phyloP scores from a whole-genome alignment of 306 rosid genomes.

The Vigna trinervia region DNA sequence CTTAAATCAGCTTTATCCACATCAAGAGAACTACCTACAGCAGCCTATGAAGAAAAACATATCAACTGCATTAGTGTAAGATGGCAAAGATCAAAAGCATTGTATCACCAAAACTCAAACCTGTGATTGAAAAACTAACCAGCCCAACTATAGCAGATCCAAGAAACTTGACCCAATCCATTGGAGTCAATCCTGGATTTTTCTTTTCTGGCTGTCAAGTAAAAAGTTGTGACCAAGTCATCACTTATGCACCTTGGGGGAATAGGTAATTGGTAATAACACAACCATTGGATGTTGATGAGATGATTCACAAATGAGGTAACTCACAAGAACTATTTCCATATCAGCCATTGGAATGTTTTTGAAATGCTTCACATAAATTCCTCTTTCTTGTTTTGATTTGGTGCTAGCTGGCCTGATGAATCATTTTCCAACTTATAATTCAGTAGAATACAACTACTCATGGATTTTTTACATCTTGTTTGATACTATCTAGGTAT shows the following conservation, averaged over 20 bases:
- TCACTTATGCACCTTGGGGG: slow-evolving; percentile 17
- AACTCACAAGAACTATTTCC: slow-evolving; percentile 96
- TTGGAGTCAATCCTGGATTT: slow-evolving; percentile 96
- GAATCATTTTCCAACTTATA: slow-evolving; percentile 42
- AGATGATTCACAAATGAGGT: not conserved
- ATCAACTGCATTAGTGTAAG: slow-evolving; percentile 34
- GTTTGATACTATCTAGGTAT: not conserved
- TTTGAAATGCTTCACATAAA: slow-evolving; percentile 86
- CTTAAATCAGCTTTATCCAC: slow-evolving; percentile 64
- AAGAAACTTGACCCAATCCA: slow-evolving; percentile 95
- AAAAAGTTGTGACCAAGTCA: slow-evolving; percentile 35
- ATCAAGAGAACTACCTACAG: slow-evolving; percentile 75
- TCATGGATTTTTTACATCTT: not conserved
- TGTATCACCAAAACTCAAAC: not conserved
- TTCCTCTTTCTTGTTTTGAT: slow-evolving; percentile 67
- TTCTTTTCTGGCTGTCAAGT: slow-evolving; percentile 88
- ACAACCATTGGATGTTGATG: not conserved
- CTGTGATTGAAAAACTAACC: slow-evolving; percentile 57
- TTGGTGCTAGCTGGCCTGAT: slow-evolving; percentile 59
- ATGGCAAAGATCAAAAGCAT: not conserved
- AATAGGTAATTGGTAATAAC: not conserved
- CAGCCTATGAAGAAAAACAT: slow-evolving; percentile 57
- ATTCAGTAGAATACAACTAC: slow-evolving; percentile 25
- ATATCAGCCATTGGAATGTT: slow-evolving; percentile 96
- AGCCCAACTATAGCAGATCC: slow-evolving; percentile 86